Base-by-base conservation (phyloP, 768 basidiomycete genomes). In the Boletus eberwhitei region DNA sequence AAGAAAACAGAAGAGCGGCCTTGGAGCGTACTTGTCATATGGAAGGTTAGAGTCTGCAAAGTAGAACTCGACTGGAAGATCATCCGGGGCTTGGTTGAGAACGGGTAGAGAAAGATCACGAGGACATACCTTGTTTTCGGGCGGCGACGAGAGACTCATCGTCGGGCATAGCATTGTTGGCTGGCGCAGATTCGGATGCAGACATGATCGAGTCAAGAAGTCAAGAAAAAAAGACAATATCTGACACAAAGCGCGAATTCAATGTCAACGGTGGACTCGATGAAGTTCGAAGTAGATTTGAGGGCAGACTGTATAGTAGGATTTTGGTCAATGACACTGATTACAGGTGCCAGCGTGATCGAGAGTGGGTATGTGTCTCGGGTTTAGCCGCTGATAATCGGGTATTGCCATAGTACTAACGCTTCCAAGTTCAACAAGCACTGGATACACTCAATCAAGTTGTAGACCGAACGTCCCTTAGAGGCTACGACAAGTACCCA, bases 1-100 rank as follows among this genome's bases (percentile, higher is more conserved):
- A 12, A 16, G 4, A 19, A 41, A 40, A 36, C 1, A 13, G 32
- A 31, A 31, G 11, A 40, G 37, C 36, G 46, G 21, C 53, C 8
- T 26, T 6, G 31, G 31, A 39, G 29, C 79, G 26, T 64, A 88
- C 88, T 84, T 89, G 79, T 93, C 91, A 59, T 83, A 93, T 2
- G 95, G 95, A 50, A 98, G 81, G 73, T 98, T 97, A n/a, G 93
- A 82, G 72, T 96, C 93, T 48, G 90, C 90, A 73, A 98, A 94
- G 77, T 98, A 97, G 73, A 97, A 98, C 68, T 94, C 90, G 64
- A 96, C 95, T 97, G 35, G 41, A 48, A 42, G 36, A 31, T 2
- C 12, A 36, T 4, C 26, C 34, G 48, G 38, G 43, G 24, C 1
- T 54, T 1, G 53, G 35, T 21, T 16, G 19, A 16, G 52, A 41